Base-by-base conservation (phyloP, 202 grass and related monocot genomes). In the Schoenoplectus triqueter region DNA sequence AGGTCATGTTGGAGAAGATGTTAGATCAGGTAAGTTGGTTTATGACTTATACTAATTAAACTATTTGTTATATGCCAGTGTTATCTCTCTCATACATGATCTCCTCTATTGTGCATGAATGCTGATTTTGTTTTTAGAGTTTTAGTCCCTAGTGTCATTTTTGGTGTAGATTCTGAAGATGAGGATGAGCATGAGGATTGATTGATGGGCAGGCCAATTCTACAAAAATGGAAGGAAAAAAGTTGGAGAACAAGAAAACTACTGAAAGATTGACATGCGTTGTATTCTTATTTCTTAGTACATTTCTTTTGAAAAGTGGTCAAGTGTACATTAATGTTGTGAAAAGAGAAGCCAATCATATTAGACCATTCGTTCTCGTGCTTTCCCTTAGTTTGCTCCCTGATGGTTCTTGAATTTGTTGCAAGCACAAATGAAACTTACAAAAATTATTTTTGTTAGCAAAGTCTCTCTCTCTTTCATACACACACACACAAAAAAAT, bases 1-100 rank as follows among this genome's bases (percentile, higher is more conserved):
- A 90, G 94, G 94, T 42, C 92, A 84, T 81, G 80, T 94, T 88
- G 92, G 94, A 17, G 90, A 97, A 74, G 91, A 97, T 64, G 89
- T 94, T 81, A 84, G 94, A 88, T 97, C 94, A 52, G 94, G 94
- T 90, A 89, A 63, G 85, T 86, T 85, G 46, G 19, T 75, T 70
- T 78, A 64, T 81, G 73, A 71, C 42, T 3, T 63, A 31, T 31
- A 31, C 31, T 31, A 31, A 31, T 31, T 31, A 31, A 31, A 31
- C 13, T 44, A 46, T 21, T 70, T 74, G 57, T 80, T 49, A 11
- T 67, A 5, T 86, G 44, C 8, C 48, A 9, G 46, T 80, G 56
- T 71, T 80, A 20, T 66, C 44, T 80, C 46, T 81, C 82, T 49
- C 86, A 15, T 76, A 56, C 11, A 41, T 61, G 85, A n/a, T 69